These are phyloP conservation scores for Margaritispora aquatica DNA, from an alignment of 495 filamentous ascomycete species.

Conservation along the genomic window DNA sequence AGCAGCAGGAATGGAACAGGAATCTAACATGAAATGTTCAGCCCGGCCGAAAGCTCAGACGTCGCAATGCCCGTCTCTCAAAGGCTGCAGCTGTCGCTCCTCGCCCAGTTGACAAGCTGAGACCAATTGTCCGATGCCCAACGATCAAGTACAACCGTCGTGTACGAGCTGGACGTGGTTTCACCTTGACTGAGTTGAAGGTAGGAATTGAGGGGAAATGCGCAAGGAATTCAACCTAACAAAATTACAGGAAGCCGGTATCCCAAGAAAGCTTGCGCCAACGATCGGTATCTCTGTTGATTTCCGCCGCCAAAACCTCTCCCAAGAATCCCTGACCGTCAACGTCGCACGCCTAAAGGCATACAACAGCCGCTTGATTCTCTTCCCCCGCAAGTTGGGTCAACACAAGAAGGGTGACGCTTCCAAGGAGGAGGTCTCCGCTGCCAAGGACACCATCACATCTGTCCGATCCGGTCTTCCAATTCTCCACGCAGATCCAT, in stretches of 20 bases:
- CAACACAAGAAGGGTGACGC: conserved; percentile 87
- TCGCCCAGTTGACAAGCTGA: conserved; percentile 93
- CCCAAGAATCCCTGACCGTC: conserved; percentile 81
- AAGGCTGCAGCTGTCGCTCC: conserved; percentile 94
- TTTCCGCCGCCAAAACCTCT: conserved; percentile 92
- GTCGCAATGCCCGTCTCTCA: conserved; percentile 78
- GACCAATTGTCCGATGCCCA: conserved; percentile 78
- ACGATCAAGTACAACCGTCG: conserved; percentile 98
- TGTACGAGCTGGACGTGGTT: conserved; percentile 91
- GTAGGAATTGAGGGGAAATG: conserved; percentile 40
- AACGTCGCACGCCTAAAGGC: conserved; percentile 96
- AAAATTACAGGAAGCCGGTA: conserved; percentile 76
- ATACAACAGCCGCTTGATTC: conserved; percentile 89
- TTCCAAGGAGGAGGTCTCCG: conserved; percentile 76
- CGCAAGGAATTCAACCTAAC: conserved; percentile 9
- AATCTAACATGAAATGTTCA: conserved; percentile 39
- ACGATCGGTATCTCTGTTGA: conserved; percentile 98
- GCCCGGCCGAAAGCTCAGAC: conserved; percentile 90
- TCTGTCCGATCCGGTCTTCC: conserved; percentile 55
- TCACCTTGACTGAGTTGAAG: conserved; percentile 96
- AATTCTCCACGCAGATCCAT: conserved; percentile 58
- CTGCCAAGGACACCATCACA: conserved; percentile 59
- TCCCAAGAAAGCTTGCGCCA: conserved; percentile 86
- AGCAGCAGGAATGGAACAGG: conserved; percentile 10
- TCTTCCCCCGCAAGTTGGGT: conserved; percentile 94